Base-by-base conservation (phyloP, 805 yeast genomes). In the Saturnispora gosingensis region DNA sequence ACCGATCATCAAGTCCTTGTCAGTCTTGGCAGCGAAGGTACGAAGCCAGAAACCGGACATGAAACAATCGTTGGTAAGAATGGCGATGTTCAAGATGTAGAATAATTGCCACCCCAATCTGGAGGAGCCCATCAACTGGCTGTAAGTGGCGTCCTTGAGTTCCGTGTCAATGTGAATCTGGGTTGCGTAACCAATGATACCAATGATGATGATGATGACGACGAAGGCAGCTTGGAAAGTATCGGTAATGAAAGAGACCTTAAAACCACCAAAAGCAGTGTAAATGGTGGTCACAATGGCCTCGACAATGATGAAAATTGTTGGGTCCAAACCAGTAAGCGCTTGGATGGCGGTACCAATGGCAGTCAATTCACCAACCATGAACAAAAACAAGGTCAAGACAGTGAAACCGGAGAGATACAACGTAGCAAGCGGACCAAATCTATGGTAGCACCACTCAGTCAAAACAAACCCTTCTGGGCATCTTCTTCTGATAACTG, bases 1-100 rank as follows among this genome's bases (percentile, higher is more conserved):
- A 25, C 93, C 95, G 57, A 87, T 77, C 66, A 77, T 66, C 59
- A 90, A 74, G 62, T 89, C 96, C 57, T 73, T 78, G 67, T 89
- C 80, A 8, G 88, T 71, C 56, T 79, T 80, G 6, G 96, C 83
- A 5, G 98, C 96, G 72, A 90, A 90, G 0, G 98, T 87, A 62
- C 98, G 75, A 54, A 90, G 71, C 98, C 98, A 90, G 66, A 90
- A 89, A 0, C 96, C 96, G 32, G 95, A 78, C 75, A 90, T 71
- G 68, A 90, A 90, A 64, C 90, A 80, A 64, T 88, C 96, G 61
- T 90, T 90, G 34, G 97, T 86, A 52, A 88, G 77, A 62, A 90
- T 85, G 27, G 97, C 97, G 32, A 90, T 83, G 7, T 83, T 77
- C 57, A 90, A 72, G 56, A 90, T 89, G 64, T 88, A 90, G 34